Base-by-base conservation (phyloP, 2,329 filamentous ascomycete genomes). In the Fusarium stilboides region DNA sequence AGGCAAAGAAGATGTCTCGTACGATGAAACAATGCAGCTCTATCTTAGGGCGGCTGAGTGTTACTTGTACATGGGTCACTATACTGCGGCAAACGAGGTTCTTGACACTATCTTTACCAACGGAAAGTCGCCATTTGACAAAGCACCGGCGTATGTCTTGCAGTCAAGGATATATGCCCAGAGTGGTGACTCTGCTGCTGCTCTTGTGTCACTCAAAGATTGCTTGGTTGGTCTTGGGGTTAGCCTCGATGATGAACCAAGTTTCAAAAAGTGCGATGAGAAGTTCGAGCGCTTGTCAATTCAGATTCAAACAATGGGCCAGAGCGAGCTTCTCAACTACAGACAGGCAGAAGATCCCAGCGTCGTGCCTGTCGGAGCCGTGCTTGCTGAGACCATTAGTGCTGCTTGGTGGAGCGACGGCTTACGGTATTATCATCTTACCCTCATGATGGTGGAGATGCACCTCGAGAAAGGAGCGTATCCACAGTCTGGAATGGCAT, bases 21-120 rank as follows among this genome's bases (percentile, higher is more conserved):
- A 97, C 73, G 90, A 94, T 13, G 95, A 98, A 80, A 97, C 94
- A 0, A 84, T 97, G 65, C 89, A 91, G 65, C 84, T 97, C 3
- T 90, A 93, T 77, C 89, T 94, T 6, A 89, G 92, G 54, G 89
- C 93, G 6, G 92, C 94, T 5, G 94, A 97, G 77, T 94, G 93
- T 76, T 91, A 93, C 71, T 89, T 94, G 74, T 94, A 92, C 74
- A 91, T 94, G 83, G 89, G 89, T 6, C 88, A 94, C 68, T 88
- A 91, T 61, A 82, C 86, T 2, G 86, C 91, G 53, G 92, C 93
- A 22, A 86, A 90, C 42, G 82, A 85, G 28, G 81, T 95, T n/a
- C 86, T 97, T 14, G 80, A 88, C 22, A 88, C 87, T 4, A 88
- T 97, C 7, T 92, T 96, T 71, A 78, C 81, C 33, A 87, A 92